These are phyloP conservation scores for Colletotrichum sp. DNA, from an alignment of 2,329 filamentous ascomycete genomes.

Conservation along the genomic window DNA sequence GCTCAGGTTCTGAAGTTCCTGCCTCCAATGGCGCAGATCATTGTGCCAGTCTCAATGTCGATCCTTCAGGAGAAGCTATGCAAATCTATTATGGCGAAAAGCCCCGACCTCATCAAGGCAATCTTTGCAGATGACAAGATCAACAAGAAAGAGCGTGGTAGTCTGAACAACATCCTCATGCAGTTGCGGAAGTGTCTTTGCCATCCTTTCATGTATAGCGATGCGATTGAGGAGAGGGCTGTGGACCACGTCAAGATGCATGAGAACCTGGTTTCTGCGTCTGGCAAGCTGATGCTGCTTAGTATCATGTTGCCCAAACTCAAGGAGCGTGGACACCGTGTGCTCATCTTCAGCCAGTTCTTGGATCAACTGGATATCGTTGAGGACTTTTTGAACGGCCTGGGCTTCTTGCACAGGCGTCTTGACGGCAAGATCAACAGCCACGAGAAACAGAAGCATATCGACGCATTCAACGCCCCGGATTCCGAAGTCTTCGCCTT, in stretches of 20 bases:
- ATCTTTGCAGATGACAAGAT: conserved; percentile 77
- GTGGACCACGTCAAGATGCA: conserved; percentile 67
- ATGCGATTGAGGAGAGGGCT: conserved; percentile 84
- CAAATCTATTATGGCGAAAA: conserved; percentile 91
- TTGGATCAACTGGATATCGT: conserved; percentile 85
- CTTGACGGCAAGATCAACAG: conserved; percentile 85
- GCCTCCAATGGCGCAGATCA: conserved; percentile 92
- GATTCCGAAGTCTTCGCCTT: conserved; percentile 87
- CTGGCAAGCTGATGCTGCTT: conserved; percentile 84
- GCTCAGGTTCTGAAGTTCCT: conserved; percentile 89
- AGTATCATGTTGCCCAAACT: conserved; percentile 88
- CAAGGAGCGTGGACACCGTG: conserved; percentile 82
- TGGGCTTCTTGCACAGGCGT: conserved; percentile 76
- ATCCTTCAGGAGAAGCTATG: conserved; percentile 92
- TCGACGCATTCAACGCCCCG: conserved; percentile 90
- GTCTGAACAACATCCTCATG: conserved; percentile 92
- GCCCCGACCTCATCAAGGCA: conserved; percentile 84
- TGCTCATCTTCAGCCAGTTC: conserved; percentile 96
- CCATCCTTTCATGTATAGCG: conserved; percentile 94
- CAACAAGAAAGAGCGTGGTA: conserved; percentile 75
- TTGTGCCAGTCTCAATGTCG: conserved; percentile 95
- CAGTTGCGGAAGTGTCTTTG: conserved; percentile 94
- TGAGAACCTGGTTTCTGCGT: conserved; percentile 88
- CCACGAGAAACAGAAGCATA: conserved; percentile 90
- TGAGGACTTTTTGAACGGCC: conserved; percentile 85